Conservation (phyloP, 1,284 basidiomycete genomes). For the Neolentinus lepideus region DNA sequence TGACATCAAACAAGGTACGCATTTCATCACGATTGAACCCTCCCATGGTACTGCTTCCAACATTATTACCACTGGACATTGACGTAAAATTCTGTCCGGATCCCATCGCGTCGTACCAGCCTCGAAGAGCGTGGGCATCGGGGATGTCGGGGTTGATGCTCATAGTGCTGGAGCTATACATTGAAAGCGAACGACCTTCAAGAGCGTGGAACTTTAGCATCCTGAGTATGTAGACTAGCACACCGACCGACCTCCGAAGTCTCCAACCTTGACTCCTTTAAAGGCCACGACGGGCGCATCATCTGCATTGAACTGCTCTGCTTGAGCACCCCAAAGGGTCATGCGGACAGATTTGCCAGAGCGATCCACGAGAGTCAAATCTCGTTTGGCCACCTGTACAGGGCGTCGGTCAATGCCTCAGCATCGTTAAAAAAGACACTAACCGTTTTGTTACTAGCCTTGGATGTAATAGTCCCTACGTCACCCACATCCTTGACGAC, state of each 20-base stretch:
- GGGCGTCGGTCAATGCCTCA: not conserved
- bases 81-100: slow-evolving; percentile 59
- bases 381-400: slow-evolving; percentile 77
- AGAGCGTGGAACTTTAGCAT: not conserved
- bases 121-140: slow-evolving; percentile 81
- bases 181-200: slow-evolving; percentile 72
- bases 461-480: slow-evolving; percentile 65
- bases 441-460: slow-evolving; percentile 64
- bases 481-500: slow-evolving; percentile 78
- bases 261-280: slow-evolving; percentile 93
- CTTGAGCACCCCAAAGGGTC: slow-evolving; percentile 96
- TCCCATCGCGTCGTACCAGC: slow-evolving; percentile 85
- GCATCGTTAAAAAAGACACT: slow-evolving; percentile 12
- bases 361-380: slow-evolving; percentile 84
- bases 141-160: slow-evolving; percentile 83
- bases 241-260: slow-evolving; percentile 70
- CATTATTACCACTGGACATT: slow-evolving; percentile 36
- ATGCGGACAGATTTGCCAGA: slow-evolving; percentile 77
- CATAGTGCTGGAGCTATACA: slow-evolving; percentile 66
- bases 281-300: slow-evolving; percentile 80
- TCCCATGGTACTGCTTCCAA: slow-evolving; percentile 27
- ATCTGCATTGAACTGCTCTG: slow-evolving; percentile 66
- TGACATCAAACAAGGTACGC: slow-evolving; percentile 77
- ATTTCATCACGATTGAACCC: slow-evolving; percentile 66
- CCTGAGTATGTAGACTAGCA: slow-evolving; percentile 5